Evolutionary conservation across 1,284 basidiomycete genomes (phyloP).

Genomic region (Inonotus hispidus): DNA sequence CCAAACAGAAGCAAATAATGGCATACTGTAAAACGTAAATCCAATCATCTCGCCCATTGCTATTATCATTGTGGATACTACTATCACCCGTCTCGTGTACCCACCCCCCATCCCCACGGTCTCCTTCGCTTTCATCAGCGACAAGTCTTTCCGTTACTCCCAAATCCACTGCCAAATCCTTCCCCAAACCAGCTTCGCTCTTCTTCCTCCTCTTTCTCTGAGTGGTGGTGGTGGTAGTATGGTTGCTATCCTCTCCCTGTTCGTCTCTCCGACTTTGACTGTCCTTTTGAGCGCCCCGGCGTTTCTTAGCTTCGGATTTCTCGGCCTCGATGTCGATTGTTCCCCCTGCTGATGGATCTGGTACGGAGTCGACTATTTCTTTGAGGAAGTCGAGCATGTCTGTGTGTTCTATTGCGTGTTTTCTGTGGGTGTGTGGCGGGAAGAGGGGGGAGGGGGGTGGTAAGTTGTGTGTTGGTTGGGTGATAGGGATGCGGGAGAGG

Average conservation of each 20-base stretch:
- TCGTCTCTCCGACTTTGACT: constrained; percentile 32
- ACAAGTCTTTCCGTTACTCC: too few relatives aligned
- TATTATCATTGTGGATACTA: constrained; percentile 2
- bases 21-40: too few relatives aligned
- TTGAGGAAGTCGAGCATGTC: constrained; percentile 95
- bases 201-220: too few relatives aligned
- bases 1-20: too few relatives aligned
- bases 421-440: constrained; percentile 45
- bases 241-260: constrained; percentile 33
- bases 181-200: not conserved
- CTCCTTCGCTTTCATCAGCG: constrained; percentile 25
- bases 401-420: constrained; percentile 87
- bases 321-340: constrained; percentile 67
- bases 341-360: constrained; percentile 83
- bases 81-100: constrained; percentile 13
- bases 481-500: too few relatives aligned
- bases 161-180: too few relatives aligned
- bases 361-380: constrained; percentile 86
- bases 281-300: constrained; percentile 34
- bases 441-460: too few relatives aligned
- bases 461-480: too few relatives aligned
- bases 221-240: too few relatives aligned
- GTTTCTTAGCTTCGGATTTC: constrained; percentile 30
- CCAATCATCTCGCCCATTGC: not conserved
- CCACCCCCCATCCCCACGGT: constrained; percentile 23